Conservation (phyloP, 2,329 filamentous ascomycete species). For the Xylariaceae sp. region DNA sequence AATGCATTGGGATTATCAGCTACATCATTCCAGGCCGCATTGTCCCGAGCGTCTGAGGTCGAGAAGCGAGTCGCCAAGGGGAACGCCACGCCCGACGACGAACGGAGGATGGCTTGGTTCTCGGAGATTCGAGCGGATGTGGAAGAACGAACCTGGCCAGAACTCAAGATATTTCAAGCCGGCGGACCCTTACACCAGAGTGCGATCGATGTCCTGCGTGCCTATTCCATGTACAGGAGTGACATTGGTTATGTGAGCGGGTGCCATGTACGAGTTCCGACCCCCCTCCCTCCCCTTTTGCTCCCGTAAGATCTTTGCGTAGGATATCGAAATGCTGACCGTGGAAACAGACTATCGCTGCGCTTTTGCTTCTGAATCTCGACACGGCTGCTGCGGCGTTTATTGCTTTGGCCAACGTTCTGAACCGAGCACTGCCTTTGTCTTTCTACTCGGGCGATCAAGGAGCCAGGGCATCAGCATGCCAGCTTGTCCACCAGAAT, state of each 20-base stretch:
- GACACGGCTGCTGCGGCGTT: constrained; percentile 15
- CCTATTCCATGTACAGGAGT: constrained; percentile 75
- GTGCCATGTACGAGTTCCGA: constrained; percentile 58
- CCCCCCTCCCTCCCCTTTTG: neutral
- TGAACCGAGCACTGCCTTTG: constrained; percentile 35
- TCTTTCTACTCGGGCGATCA: constrained; percentile 69
- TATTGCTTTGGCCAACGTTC: constrained; percentile 55
- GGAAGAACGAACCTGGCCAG: constrained; percentile 59
- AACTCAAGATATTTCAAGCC: constrained; percentile 66
- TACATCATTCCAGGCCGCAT: constrained; percentile 64
- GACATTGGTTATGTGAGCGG: constrained; percentile 74
- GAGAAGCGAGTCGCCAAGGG: constrained; percentile 51
- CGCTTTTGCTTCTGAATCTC: constrained; percentile 30
- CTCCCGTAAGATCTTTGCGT: neutral
- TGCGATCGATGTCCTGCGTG: constrained; percentile 67
- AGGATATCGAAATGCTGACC: constrained; percentile 16
- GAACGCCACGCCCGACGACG: constrained; percentile 49
- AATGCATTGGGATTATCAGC: constrained; percentile 66
- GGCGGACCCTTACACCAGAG: constrained; percentile 61
- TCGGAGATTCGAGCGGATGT: constrained; percentile 60
- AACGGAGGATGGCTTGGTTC: constrained; percentile 55
- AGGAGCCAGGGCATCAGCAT: constrained; percentile 63
- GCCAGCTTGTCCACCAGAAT: constrained; percentile 63
- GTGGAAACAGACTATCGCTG: constrained; percentile 58
- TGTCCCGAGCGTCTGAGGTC: constrained; percentile 59